Base-by-base conservation (phyloP, 2,329 filamentous ascomycete species). In the Apiospora rasikravindrae region DNA sequence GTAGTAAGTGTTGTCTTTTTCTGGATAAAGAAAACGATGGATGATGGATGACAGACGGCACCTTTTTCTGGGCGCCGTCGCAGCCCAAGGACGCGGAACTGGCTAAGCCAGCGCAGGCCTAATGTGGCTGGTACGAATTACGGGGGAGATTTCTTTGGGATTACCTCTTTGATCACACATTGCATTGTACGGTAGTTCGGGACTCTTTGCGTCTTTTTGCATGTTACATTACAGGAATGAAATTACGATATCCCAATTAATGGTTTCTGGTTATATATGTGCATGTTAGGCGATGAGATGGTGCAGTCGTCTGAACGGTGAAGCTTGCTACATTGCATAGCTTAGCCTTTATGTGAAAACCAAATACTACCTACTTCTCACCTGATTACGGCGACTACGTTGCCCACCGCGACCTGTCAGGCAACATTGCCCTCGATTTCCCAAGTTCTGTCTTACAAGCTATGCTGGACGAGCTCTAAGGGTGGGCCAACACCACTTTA, bases 111-210 rank as follows among this genome's bases (percentile, higher is more conserved):
- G 57, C 29, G 57, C 57, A 64, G n/a, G 33, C 57, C 33, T 64
- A 8, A 24, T 13, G 57, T 64, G 57, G 57, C 57, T 64, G 57
- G 33, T 19, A 64, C 10, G 33, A 40, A 40, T 22, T 6, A 40
- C 57, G 14, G 40, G 29, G 33, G 57, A 40, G 33, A 22, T 40
- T 40, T 64, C 57, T 4, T 57, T 16, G 14, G 4, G 26, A 16
- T 13, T 33, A 14, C 40, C 26, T 29, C 57, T 14, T 14, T 2
- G 57, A 40, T 64, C 10, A 64, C 10, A 64, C 40, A 64, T 64
- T 40, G 57, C 57, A 64, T 64, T 64, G 57, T 64, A 64, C 33
- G 57, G 57, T 64, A 64, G 57, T 64, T 64, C 57, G 24, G 57
- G 57, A 29, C 57, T 64, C 33, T 64, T 64, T 64, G 57, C 33